A percentile compares a stretch with the other conserved stretches of the same genome.
Evolutionary conservation across 2,329 filamentous ascomycete species (phyloP).

Genomic region (Clonostachys rosea): DNA sequence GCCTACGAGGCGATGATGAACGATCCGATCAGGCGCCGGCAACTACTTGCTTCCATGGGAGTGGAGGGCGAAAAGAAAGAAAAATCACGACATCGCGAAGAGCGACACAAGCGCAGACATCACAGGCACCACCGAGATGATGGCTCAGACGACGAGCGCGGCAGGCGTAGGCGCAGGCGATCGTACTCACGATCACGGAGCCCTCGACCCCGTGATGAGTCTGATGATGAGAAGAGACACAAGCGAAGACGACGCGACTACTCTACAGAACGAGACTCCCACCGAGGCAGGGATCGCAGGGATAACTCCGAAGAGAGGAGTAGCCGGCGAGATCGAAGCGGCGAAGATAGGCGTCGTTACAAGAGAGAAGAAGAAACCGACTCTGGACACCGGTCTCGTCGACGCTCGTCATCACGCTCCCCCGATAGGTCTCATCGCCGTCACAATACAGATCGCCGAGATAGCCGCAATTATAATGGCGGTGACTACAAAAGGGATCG

Average conservation of each 20-base stretch:
- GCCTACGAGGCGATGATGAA: conserved; percentile 78
- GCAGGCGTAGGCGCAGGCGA: conserved; percentile 31
- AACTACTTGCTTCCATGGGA: conserved; percentile 57
- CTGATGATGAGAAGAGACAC: conserved; percentile 16
- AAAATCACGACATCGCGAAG: conserved; percentile 16
- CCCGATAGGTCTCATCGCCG: conserved; percentile 1
- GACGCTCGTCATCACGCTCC: conserved; percentile 13
- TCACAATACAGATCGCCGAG: conserved; percentile 12
- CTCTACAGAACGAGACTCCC: conserved; percentile 12
- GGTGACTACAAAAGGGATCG: conserved; percentile 2
- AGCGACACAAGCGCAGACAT: conserved; percentile 33
- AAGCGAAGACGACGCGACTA: conserved; percentile 15
- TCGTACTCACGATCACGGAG: conserved; percentile 41
- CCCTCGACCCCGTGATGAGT: conserved; percentile 23
- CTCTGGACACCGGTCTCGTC: conserved; percentile 19
- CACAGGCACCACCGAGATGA: conserved; percentile 35
- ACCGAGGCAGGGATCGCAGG: conserved; percentile 5
- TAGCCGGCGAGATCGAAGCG: conserved; percentile 4
- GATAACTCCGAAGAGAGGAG: conserved; percentile 8
- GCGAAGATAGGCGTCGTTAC: not conserved
- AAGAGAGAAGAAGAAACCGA: conserved; percentile 8
- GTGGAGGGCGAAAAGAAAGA: conserved; percentile 33
- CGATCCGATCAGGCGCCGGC: conserved; percentile 62
- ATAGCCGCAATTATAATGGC: conserved; percentile 4
- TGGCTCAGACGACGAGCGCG: conserved; percentile 30